Base-by-base conservation (phyloP, 768 basidiomycete species). In the Lanmaoa pseudosensibilis region DNA sequence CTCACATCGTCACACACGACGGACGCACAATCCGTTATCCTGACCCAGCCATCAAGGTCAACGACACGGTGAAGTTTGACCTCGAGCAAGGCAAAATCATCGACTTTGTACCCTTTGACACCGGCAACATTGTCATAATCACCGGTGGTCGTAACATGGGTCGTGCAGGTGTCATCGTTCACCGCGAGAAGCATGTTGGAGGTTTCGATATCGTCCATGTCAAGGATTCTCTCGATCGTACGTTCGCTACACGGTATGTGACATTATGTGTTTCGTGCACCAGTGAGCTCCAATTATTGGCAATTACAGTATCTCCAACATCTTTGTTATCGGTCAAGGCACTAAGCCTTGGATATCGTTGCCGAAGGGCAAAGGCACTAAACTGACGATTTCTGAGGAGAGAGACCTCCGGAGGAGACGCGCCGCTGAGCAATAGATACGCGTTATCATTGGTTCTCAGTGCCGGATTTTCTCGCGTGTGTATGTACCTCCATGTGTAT, bases 111-210 rank as follows among this genome's bases (percentile, higher is more conserved):
- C 90, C 93, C 76, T 99, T 98, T 73, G 97, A 98, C 72, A 92
- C 92, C 40, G 95, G 96, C 57, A 97, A 98, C 81, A 85, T 96
- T 62, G 93, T 92, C 74, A 92, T 96, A 83, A 84, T 97, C 78
- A 99, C 97, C 60, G 97, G 97, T 71, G 97, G 97, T 61, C 94
- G 96, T 74, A 99, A 98, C 88, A 98, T 98, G 94, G 97, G 97
- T 64, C 87, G 97, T 79, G 90, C 87, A 54, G 97, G 97, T 79
- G 85, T 94, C 61, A 97, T 99, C 69, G 86, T 93, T 50, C 92
- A 96, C 80, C 85, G 90, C 65, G 97, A 98, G 83, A 94, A 94
- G 80, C 97, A 98, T 76, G 78, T 92, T 64, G 97, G 97, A 74
- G 96, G 95, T 60, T 98, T 95, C 77, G 97, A 99, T 78, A 98